Evolutionary conservation across 768 basidiomycete genomes (phyloP).

Genomic region (Lentinula aciculospora): DNA sequence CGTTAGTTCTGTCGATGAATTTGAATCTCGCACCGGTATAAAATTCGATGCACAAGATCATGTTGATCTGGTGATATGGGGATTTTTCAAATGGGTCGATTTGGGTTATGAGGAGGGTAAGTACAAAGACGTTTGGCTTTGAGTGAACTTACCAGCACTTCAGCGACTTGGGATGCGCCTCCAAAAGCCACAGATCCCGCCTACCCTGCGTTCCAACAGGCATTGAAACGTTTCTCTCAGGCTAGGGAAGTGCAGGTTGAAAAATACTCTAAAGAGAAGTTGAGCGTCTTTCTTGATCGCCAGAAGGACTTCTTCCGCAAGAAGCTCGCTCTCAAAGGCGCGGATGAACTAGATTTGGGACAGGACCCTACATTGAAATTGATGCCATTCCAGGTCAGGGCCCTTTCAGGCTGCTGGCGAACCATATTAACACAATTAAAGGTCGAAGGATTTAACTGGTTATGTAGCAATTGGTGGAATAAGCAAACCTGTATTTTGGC

Average conservation of each 20-base stretch:
- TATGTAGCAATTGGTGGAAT: conserved; percentile 85
- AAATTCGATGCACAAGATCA: conserved; percentile 37
- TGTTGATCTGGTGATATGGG: conserved; percentile 66
- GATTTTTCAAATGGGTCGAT: conserved; percentile 90
- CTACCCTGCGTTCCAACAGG: conserved; percentile 60
- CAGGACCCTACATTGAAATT: conserved; percentile 59
- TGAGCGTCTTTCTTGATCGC: conserved; percentile 45
- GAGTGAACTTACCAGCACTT: background rate
- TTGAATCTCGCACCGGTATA: conserved; percentile 41
- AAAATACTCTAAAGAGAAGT: conserved; percentile 34
- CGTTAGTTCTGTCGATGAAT: conserved; percentile 58
- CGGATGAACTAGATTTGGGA: conserved; percentile 60
- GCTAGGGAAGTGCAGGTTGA: conserved; percentile 60
- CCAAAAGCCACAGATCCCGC: conserved; percentile 52
- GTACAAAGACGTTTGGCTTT: conserved; percentile 1
- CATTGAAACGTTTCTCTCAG: conserved; percentile 60
- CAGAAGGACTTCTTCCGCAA: conserved; percentile 48
- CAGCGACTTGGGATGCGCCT: conserved; percentile 94
- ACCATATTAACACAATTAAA: conserved; percentile 19
- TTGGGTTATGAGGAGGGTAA: conserved; percentile 89
- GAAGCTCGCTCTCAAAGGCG: conserved; percentile 37
- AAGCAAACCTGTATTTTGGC: conserved; percentile 84
- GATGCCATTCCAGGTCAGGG: conserved; percentile 81
- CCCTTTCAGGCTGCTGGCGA: conserved; percentile 1
- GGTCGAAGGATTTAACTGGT: conserved; percentile 82